Evolutionary conservation across 2,329 filamentous ascomycete genomes (phyloP), one percentile per base, ranked within the genome.

Genomic region (Davidsoniella australis): DNA sequence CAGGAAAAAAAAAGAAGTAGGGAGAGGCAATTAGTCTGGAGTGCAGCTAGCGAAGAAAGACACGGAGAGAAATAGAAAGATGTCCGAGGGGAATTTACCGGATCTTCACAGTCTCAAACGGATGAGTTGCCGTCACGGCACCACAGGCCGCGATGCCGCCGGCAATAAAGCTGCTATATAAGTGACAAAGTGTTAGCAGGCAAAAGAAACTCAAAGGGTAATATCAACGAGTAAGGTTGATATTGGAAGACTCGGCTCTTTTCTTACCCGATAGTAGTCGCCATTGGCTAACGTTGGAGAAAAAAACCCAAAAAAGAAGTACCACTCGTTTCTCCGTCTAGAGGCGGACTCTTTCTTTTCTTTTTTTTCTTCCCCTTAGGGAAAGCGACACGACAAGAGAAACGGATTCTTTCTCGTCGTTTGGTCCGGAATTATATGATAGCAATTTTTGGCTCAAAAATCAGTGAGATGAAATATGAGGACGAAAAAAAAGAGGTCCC

Each of bases 41-140:
- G 24, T 14, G 14, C 18, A 26, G 20, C 20, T 16, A 47, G 47
- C 5, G 20, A 23, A 18, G 24, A 9, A 45, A n/a, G 33, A 37
- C 29, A 24, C 38, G 33, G 39, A 16, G n/a, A 18, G 16, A 26
- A 41, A 29, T 20, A n/a, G 9, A 42, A 33, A 10, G 24, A 16
- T 41, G 47, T 14, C 26, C 23, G 14, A 24, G 10, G 26, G 43
- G n/a, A 14, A 41, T 72, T 62, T 71, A 88, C 82, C 88, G 84
- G 62, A 96, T 96, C 76, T 98, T 98, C 63, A 98, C 87, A 10
- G 89, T 96, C 68, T 98, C 91, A 68, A 96, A 96, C 51, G 88
- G 88, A 66, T 98, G 91, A 46, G 91, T 96, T 56, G 93, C 88
- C 39, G 89, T 96, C 51, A 98, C 91, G 56, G 91, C 91, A 61